A percentile compares a stretch with the other conserved stretches of the same genome.
These are phyloP conservation scores for Bretschneidera sinensis DNA, from an alignment of 345 rosid species.

Conservation along the genomic window DNA sequence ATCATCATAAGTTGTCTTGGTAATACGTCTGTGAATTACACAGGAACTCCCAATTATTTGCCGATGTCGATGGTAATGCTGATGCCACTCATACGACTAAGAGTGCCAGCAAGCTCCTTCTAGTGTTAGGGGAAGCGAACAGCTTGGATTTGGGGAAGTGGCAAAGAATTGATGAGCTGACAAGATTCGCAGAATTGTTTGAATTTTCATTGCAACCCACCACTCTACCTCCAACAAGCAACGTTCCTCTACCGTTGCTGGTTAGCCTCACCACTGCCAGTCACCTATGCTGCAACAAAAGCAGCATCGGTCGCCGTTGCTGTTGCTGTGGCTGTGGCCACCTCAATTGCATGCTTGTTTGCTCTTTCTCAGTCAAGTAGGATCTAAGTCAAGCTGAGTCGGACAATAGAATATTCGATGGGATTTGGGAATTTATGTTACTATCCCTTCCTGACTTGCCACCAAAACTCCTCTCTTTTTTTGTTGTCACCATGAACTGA, in stretches of 20 bases:
- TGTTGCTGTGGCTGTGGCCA: conserved; percentile 48
- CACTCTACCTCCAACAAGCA: conserved; percentile 25
- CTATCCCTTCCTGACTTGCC: conserved; percentile 29
- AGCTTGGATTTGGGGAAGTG: too few relatives aligned
- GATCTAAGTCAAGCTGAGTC: conserved; percentile 40
- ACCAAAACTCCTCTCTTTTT: conserved; percentile 49
- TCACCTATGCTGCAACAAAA: conserved; percentile 49
- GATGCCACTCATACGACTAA: too few relatives aligned
- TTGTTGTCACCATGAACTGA: conserved; percentile 30
- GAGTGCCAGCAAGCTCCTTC: too few relatives aligned
- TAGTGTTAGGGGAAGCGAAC: too few relatives aligned
- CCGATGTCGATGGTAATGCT: too few relatives aligned
- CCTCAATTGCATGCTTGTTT: conserved; percentile 51
- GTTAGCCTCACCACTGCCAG: conserved; percentile 45
- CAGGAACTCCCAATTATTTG: too few relatives aligned
- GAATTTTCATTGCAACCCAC: conserved; percentile 54
- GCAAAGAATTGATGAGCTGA: too few relatives aligned
- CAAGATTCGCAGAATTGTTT: too few relatives aligned
- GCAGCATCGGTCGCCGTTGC: conserved; percentile 52
- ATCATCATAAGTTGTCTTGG: too few relatives aligned
- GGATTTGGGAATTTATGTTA: conserved; percentile 16
- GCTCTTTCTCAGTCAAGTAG: conserved; percentile 36
- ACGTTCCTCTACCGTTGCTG: conserved; percentile 31
- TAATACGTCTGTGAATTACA: too few relatives aligned
- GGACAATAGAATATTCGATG: conserved; percentile 10